Evolutionary conservation across 2,329 filamentous ascomycete species (phyloP), one percentile per base, ranked within the genome.

Genomic region (Colletotrichum higginsianum): DNA sequence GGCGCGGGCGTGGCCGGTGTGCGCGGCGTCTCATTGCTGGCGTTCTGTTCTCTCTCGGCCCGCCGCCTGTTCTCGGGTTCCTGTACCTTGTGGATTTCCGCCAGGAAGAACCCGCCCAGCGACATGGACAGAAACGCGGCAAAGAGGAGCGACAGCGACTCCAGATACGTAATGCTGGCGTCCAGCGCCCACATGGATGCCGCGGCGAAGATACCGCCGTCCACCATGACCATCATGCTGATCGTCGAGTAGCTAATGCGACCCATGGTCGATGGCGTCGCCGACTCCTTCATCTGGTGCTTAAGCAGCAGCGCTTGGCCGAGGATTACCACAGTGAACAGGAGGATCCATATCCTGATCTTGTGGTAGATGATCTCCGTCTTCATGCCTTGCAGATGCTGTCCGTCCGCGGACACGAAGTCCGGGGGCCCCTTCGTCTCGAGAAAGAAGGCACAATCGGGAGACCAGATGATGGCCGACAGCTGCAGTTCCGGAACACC

Each of bases 391-490:
- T 84, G 78, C 4, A 92, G 82, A 76, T 92, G 90, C 11, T 86
- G 81, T 1, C 86, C 86, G 42, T 90, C 86, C 6, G 79, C 79
- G 0, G 85, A 82, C 0, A 87, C 77, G 71, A 85, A 90, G 16
- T 84, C 81, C 0, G 90, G 90, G 2, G 90, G 89, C 0, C 91
- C 91, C 75, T 89, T 90, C 16, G 88, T 88, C 76, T 92, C 89
- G 44, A 93, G 82, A 72, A 92, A 91, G 79, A 89, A 92, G 4
- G 86, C 88, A 76, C 91, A 93, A 78, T 93, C 91, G 1, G 91
- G 91, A 13, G 91, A 93, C 80, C 90, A 92, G 21, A 92, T 83
- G 26, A 92, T 85, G 7, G 88, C 84, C 2, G 91, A 92, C 83
- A 92, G 88, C 67, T 88, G 85, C 40, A 93, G 83, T 40, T 82